Conservation (phyloP, 1,284 basidiomycete genomes). For the Thecaphora frezii region DNA sequence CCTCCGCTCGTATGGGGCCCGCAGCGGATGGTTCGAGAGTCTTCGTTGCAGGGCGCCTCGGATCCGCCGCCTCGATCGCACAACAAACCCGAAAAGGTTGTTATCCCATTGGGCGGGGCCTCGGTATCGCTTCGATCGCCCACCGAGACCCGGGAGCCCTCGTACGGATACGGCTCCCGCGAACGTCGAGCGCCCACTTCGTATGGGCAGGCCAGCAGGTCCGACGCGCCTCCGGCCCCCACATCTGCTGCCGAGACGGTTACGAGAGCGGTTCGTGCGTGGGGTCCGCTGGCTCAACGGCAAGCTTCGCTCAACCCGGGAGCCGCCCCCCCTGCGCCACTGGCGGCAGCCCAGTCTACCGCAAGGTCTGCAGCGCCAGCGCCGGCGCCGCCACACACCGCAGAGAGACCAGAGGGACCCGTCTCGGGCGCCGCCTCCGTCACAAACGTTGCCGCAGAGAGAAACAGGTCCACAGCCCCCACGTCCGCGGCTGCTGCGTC, state of each 20-base stretch:
- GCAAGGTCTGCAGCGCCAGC: background rate
- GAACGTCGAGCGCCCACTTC: background rate
- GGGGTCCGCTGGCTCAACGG: constrained; percentile 54
- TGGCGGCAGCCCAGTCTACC: constrained; percentile 4
- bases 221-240: constrained; percentile 9
- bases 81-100: constrained; percentile 30
- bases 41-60: constrained; percentile 5
- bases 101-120: constrained; percentile 31
- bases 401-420: too few species aligned
- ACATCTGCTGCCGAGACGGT: constrained; percentile 14
- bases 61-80: constrained; percentile 17
- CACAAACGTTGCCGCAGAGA: too few species aligned
- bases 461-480: too few species aligned
- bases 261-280: constrained; percentile 27
- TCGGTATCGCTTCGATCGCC: constrained; percentile 37
- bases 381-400: too few species aligned
- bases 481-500: too few species aligned
- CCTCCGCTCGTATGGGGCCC: constrained; percentile 20
- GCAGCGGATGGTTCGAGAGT: constrained; percentile 10
- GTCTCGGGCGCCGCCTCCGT: too few species aligned
- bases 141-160: constrained; percentile 19
- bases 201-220: constrained; percentile 4
- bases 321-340: constrained; percentile 13
- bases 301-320: constrained; percentile 38
- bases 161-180: constrained; percentile 11